These are phyloP conservation scores for Phycomyces blakesleeanus DNA, from an alignment of 192 early-diverging fungal species.

Conservation along the genomic window DNA sequence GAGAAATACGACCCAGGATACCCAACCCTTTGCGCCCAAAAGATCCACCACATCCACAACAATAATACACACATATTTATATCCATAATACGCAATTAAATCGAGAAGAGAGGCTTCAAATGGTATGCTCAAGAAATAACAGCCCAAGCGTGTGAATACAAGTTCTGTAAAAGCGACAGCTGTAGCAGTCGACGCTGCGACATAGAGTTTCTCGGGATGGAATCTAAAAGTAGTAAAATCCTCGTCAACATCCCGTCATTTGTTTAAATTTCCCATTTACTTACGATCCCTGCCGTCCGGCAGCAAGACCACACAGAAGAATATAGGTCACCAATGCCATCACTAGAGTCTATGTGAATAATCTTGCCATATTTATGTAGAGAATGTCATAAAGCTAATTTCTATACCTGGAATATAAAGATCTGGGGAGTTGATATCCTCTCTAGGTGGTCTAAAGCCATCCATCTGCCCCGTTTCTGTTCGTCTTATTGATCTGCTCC, in stretches of 20 bases:
- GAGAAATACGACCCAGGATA: constrained; percentile 65
- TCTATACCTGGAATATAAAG: constrained; percentile 84
- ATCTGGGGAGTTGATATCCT: constrained; percentile 93
- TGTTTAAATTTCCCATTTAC: constrained; percentile 8
- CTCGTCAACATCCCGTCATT: not conserved
- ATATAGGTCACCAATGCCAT: constrained; percentile 95
- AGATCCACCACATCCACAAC: constrained; percentile 43
- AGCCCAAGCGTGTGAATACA: constrained; percentile 75
- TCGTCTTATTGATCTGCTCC: constrained; percentile 73
- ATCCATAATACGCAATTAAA: constrained; percentile 84
- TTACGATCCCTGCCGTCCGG: constrained; percentile 56
- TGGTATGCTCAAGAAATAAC: constrained; percentile 83
- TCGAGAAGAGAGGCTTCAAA: constrained; percentile 83
- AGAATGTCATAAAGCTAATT: not conserved
- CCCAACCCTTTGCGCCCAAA: constrained; percentile 46
- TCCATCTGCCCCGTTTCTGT: constrained; percentile 76
- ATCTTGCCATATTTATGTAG: not conserved
- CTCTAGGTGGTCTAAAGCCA: constrained; percentile 78
- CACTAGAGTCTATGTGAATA: constrained; percentile 21
- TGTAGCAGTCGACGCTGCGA: constrained; percentile 79
- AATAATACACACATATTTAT: constrained; percentile 89
- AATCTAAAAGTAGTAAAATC: constrained; percentile 60
- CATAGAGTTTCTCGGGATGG: constrained; percentile 80
- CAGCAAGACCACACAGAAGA: constrained; percentile 62
- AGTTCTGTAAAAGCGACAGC: constrained; percentile 80